Conservation (phyloP, 116 monocot genomes). For the Dioscorea cayenensis region DNA sequence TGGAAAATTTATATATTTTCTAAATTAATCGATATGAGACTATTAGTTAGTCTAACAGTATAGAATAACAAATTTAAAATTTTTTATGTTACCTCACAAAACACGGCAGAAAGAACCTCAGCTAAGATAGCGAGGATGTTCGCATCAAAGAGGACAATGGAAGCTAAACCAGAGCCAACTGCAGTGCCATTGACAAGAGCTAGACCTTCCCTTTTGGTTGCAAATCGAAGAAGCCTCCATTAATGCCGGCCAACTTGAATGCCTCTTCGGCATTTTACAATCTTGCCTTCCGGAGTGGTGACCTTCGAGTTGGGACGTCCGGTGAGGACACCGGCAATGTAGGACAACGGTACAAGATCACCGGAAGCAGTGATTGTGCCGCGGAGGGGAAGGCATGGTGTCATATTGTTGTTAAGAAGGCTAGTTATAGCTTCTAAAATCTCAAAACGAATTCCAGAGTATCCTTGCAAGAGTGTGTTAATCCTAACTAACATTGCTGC, state of each 20-base stretch:
- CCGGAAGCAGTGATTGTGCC: conserved; percentile 58
- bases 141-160: conserved; percentile 29
- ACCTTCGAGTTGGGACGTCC: conserved; percentile 32
- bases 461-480: conserved; percentile 46
- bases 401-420: conserved; percentile 36
- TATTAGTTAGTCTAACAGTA: too few species aligned
- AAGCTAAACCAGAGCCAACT: conserved; percentile 32
- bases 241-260: conserved; percentile 21
- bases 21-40: too few species aligned
- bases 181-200: conserved; percentile 42
- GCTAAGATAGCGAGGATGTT: conserved; percentile 25
- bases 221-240: conserved; percentile 10
- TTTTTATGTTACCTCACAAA: conserved; percentile 16
- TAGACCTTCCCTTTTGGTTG: conserved; percentile 36
- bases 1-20: too few species aligned
- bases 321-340: conserved; percentile 50
- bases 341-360: conserved; percentile 52
- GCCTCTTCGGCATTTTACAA: conserved; percentile 20
- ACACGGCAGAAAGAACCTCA: conserved; percentile 27
- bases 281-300: conserved; percentile 15
- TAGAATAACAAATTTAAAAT: too few species aligned
- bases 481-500: conserved; percentile 40
- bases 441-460: conserved; percentile 47
- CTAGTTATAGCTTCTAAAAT: conserved; percentile 36
- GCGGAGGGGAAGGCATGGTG: conserved; percentile 32